phyloP scores from a whole-genome alignment of 768 basidiomycete species.

The Mycena metata region DNA sequence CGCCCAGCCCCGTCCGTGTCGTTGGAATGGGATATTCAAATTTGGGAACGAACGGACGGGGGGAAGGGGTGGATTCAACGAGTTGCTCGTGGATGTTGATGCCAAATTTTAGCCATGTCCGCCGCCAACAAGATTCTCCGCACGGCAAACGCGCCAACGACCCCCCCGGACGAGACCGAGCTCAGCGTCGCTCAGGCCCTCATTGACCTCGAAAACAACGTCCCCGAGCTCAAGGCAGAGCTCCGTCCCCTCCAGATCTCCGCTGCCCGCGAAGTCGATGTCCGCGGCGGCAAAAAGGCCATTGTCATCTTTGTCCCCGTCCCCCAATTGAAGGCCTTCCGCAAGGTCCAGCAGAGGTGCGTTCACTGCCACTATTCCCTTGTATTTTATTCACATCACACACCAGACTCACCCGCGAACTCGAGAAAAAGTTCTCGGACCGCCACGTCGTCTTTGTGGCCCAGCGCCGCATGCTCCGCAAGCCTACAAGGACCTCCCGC shows the following conservation, averaged over 20 bases:
- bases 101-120: conserved; percentile 66
- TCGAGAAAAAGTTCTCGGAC: conserved; percentile 99
- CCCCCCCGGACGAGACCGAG: conserved; percentile 93
- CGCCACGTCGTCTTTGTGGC: conserved; percentile 99
- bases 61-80: conserved; percentile 20
- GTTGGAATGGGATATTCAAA: neutral
- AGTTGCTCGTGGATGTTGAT: conserved; percentile 15
- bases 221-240: conserved; percentile 98
- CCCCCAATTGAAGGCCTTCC: conserved; percentile 98
- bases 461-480: conserved; percentile 98
- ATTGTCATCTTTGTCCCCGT: conserved; percentile 99
- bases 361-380: conserved; percentile 29
- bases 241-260: conserved; percentile 97
- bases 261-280: conserved; percentile 98
- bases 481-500: conserved; percentile 93
- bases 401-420: conserved; percentile 92
- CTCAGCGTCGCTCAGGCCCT: conserved; percentile 93
- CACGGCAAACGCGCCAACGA: conserved; percentile 94
- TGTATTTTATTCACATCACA: neutral
- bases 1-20: neutral
- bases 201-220: conserved; percentile 97
- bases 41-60: neutral
- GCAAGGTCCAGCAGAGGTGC: conserved; percentile 96
- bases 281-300: conserved; percentile 99
- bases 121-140: conserved; percentile 91